phyloP scores from a whole-genome alignment of 2,329 filamentous ascomycete species.

The Zymoseptoria brevis region DNA sequence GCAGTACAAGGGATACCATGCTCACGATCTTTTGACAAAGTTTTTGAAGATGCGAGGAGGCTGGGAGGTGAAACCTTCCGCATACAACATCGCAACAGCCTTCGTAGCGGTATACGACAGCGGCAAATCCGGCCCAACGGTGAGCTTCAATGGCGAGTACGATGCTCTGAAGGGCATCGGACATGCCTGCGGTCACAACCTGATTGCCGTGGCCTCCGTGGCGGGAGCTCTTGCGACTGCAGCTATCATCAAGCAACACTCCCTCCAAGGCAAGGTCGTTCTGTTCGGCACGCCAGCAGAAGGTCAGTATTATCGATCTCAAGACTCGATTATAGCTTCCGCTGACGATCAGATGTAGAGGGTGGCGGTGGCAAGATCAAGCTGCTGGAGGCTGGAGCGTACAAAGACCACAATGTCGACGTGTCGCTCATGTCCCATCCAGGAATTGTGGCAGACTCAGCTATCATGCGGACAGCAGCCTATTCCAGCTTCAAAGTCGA shows the following conservation, averaged over 20 bases:
- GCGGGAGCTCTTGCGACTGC: constrained; percentile 34
- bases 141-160: constrained; percentile 23
- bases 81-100: constrained; percentile 46
- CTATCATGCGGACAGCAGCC: constrained; percentile 47
- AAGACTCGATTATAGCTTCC: not conserved
- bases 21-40: constrained; percentile 43
- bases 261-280: constrained; percentile 31
- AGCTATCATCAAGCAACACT: constrained; percentile 22
- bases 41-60: constrained; percentile 37
- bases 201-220: constrained; percentile 36
- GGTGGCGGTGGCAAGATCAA: constrained; percentile 39
- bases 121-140: constrained; percentile 26
- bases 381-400: constrained; percentile 38
- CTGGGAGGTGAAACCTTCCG: constrained; percentile 46
- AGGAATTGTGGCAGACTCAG: constrained; percentile 33
- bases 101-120: constrained; percentile 46
- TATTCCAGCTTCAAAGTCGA: constrained; percentile 44
- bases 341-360: constrained; percentile 4
- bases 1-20: constrained; percentile 41
- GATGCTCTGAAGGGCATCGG: constrained; percentile 36
- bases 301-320: constrained; percentile 24
- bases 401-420: constrained; percentile 33
- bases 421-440: constrained; percentile 31
- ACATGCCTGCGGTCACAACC: constrained; percentile 41
- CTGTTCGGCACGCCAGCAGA: constrained; percentile 41